Evolutionary conservation across 805 yeast genomes (phyloP).

Genomic region (Cephaloascus fragrans): DNA sequence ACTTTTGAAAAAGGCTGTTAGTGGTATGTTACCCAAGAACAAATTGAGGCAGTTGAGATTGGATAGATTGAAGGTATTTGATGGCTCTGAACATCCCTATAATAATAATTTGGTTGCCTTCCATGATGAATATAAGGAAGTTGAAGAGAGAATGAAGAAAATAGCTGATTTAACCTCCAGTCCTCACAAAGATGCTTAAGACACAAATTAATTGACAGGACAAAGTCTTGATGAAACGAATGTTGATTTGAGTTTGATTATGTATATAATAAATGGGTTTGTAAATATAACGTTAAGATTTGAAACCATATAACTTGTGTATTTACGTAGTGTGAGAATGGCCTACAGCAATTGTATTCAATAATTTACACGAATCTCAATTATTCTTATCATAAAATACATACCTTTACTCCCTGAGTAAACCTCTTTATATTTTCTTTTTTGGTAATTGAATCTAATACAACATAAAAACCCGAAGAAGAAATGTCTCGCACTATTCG

Average conservation of each 20-base stretch:
- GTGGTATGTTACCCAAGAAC: conserved; percentile 94
- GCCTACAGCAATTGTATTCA: no score
- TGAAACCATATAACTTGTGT: no score
- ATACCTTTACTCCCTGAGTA: not conserved
- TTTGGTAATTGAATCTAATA: no score
- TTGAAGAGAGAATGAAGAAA: conserved; percentile 29
- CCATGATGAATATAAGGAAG: conserved; percentile 64
- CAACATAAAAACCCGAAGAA: not conserved
- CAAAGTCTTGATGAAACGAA: conserved; percentile 24
- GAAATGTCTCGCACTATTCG: no score
- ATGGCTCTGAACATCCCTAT: conserved; percentile 85
- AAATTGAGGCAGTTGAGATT: conserved; percentile 68
- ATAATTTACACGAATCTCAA: no score
- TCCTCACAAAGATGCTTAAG: no score
- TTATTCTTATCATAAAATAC: not conserved
- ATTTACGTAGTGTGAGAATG: no score
- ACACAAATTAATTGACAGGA: conserved; percentile 19
- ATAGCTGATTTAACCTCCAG: conserved; percentile 12
- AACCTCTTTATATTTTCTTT: not conserved
- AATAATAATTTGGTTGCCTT: conserved; percentile 73
- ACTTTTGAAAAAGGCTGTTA: conserved; percentile 75
- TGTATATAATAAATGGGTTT: no score
- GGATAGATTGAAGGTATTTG: conserved; percentile 77
- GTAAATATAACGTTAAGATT: no score
- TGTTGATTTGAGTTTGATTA: no score